Evolutionary conservation across 2,329 filamentous ascomycete genomes (phyloP), one percentile per base, ranked within the genome.

Genomic region (Aspergillus tanneri): DNA sequence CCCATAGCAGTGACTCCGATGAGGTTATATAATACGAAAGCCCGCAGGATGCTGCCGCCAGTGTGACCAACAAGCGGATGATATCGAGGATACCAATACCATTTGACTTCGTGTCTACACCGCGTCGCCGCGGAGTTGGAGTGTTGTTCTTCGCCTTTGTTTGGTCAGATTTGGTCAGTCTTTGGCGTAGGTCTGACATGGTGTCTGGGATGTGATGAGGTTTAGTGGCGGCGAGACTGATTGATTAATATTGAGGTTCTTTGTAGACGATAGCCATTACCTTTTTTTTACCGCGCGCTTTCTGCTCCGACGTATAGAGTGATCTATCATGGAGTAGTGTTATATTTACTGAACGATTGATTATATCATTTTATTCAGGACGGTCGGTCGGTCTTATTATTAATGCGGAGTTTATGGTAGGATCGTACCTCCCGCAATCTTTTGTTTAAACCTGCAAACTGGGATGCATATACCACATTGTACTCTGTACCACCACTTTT

Each of bases 21-120:
- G 79, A 77, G 36, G 86, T 90, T 58, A 88, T 77, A 55, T 91
- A 81, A 70, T 91, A 92, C 71, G 87, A 90, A 46, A 91, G 74
- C 14, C 80, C 84, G 60, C 78, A 82, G 19, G 83, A 87, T 38
- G 85, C 80, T 35, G 88, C 58, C 25, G 86, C 56, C 11, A 91
- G 68, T 46, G 88, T 88, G 24, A 78, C 78, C 37, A 90, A 61
- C 23, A 91, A 77, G 24, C 88, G 85, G 50, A 90, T 69, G 44
- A 87, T 68, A 66, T 92, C 88, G 25, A 90, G 59, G 32, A 74
- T 36, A 46, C 70, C 71, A 60, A 76, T 72, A n/a, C 65, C 62
- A 25, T 51, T 23, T 42, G 47, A 50, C 35, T 19, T 44, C 43
- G 14, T 16, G 24, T 6, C 18, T 43, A 22, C 32, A 43, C 19